These are phyloP conservation scores for Emmonsiellopsis sp. DNA, from an alignment of 2,329 filamentous ascomycete species.

Conservation along the genomic window DNA sequence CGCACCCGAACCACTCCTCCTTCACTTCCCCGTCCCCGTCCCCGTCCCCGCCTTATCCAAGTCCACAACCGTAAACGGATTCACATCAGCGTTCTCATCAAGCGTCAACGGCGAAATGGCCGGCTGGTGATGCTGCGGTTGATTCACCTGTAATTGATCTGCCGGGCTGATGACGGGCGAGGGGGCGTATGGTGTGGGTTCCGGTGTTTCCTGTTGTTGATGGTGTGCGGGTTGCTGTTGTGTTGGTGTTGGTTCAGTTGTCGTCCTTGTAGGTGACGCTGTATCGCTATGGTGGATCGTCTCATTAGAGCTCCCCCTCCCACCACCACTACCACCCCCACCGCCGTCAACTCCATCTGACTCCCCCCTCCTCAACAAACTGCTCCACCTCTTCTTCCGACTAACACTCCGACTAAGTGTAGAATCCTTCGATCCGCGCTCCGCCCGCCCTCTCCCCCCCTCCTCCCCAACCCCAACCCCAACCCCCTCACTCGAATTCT, in stretches of 20 bases:
- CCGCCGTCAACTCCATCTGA: background rate
- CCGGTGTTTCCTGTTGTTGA: background rate
- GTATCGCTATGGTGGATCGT: background rate
- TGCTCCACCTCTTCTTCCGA: constrained; percentile 30
- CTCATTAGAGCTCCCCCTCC: background rate
- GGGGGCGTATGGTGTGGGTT: background rate
- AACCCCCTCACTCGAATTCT: background rate
- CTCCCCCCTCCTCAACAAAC: constrained; percentile 21
- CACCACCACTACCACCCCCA: background rate
- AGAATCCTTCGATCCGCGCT: constrained; percentile 18
- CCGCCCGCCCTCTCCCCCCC: constrained; percentile 15
- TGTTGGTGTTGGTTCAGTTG: background rate
- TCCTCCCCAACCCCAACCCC: background rate
- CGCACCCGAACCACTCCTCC: background rate
- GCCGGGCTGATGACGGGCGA: constrained; percentile 5
- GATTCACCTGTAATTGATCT: constrained; percentile 2
- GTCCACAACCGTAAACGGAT: background rate
- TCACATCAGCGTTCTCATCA: constrained; percentile 1
- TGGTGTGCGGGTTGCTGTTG: background rate
- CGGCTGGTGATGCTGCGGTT: background rate
- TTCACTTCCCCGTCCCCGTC: background rate
- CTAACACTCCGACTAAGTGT: constrained; percentile 2
- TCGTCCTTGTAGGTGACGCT: background rate
- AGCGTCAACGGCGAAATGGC: constrained; percentile 6
- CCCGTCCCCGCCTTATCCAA: background rate